Conservation (phyloP, 768 basidiomycete genomes). For the Amanita rubescens region DNA sequence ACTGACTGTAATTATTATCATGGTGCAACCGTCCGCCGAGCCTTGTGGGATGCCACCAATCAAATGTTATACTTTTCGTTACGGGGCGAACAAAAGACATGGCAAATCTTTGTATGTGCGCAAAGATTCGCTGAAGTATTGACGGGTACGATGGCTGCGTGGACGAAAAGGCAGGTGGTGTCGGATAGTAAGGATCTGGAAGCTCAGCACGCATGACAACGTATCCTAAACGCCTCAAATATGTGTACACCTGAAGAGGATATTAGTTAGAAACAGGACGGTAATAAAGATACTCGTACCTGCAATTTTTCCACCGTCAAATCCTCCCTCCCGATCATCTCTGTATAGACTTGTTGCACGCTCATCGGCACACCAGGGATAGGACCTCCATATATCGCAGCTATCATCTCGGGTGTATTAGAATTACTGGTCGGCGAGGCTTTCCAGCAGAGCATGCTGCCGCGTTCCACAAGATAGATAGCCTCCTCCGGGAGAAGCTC, state of each 20-base stretch:
- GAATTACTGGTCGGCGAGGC: not conserved
- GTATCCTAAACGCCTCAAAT: conserved; percentile 89
- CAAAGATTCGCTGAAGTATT: conserved; percentile 27
- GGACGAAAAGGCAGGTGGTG: conserved; percentile 29
- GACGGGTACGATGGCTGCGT: conserved; percentile 15
- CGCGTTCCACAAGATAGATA: conserved; percentile 88
- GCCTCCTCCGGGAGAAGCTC: conserved; percentile 95
- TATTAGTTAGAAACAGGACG: conserved; percentile 1
- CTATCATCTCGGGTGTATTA: conserved; percentile 20
- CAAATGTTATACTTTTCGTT: conserved; percentile 27
- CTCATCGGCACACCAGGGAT: conserved; percentile 71
- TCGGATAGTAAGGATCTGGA: conserved; percentile 46
- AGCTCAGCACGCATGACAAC: conserved; percentile 70
- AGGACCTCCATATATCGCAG: conserved; percentile 20
- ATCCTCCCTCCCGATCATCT: conserved; percentile 75
- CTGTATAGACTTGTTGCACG: conserved; percentile 83
- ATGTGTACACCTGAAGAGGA: conserved; percentile 74
- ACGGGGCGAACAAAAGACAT: conserved; percentile 19
- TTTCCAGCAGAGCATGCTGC: conserved; percentile 81
- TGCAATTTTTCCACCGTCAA: conserved; percentile 85
- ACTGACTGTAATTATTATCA: conserved; percentile 47
- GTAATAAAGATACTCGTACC: conserved; percentile 31
- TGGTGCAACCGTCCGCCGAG: conserved; percentile 40
- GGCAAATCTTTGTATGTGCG: conserved; percentile 26
- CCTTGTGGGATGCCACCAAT: conserved; percentile 65